Conservation (phyloP, 371 early-diverging fungal species). For the Apophysomyces ossiformis region DNA sequence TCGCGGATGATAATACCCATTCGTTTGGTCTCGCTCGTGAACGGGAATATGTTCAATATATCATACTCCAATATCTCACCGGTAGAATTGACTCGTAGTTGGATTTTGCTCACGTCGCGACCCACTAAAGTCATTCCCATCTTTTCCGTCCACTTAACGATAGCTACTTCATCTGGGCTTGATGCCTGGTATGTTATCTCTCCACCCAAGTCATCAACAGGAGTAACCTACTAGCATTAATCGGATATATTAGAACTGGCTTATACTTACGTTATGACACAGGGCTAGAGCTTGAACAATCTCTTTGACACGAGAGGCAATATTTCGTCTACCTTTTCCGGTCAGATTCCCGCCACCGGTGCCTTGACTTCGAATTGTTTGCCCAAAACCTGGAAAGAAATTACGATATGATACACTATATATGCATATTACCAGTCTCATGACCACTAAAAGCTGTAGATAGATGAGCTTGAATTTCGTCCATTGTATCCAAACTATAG, state of each 20-base stretch:
- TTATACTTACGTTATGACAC: slow-evolving; percentile 89
- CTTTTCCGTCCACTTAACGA: slow-evolving; percentile 94
- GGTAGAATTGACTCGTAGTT: slow-evolving; percentile 60
- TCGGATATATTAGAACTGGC: neutral
- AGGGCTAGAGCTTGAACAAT: slow-evolving; percentile 87
- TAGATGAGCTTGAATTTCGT: slow-evolving; percentile 78
- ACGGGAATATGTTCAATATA: slow-evolving; percentile 95
- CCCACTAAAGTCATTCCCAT: slow-evolving; percentile 87
- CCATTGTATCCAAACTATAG: slow-evolving; percentile 89
- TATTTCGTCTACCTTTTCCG: slow-evolving; percentile 71
- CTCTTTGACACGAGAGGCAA: slow-evolving; percentile 77
- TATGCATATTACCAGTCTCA: slow-evolving; percentile 19
- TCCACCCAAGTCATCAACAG: slow-evolving; percentile 60
- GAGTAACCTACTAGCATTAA: slow-evolving; percentile 42
- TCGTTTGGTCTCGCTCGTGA: slow-evolving; percentile 97
- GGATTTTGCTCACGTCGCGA: slow-evolving; percentile 77
- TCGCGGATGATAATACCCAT: slow-evolving; percentile 98
- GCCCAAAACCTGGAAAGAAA: neutral
- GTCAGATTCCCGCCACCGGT: slow-evolving; percentile 19
- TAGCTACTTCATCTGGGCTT: slow-evolving; percentile 99
- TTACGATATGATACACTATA: neutral
- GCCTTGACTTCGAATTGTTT: neutral
- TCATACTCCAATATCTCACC: slow-evolving; percentile 67
- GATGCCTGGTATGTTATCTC: slow-evolving; percentile 91
- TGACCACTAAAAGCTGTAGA: slow-evolving; percentile 57